These are phyloP conservation scores for Colletotrichum sp. DNA, from an alignment of 2,329 filamentous ascomycete genomes.

Conservation along the genomic window DNA sequence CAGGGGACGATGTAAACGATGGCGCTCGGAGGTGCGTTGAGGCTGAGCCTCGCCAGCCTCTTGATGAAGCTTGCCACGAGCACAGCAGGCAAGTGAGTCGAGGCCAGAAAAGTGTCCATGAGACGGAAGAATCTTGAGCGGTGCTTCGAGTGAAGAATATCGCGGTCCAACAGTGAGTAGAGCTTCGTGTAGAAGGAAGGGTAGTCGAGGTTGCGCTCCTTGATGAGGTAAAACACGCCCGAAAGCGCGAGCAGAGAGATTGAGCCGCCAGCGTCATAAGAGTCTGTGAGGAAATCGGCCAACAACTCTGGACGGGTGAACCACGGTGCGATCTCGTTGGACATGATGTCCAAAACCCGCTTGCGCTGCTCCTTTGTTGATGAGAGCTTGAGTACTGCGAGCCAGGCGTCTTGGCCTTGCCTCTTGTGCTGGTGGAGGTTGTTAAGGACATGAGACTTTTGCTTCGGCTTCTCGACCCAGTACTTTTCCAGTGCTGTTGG, in stretches of 20 bases:
- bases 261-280: conserved; percentile 85
- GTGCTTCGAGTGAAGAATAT: conserved; percentile 91
- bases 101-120: conserved; percentile 87
- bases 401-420: conserved; percentile 85
- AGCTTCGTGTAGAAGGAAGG: conserved; percentile 92
- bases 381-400: conserved; percentile 73
- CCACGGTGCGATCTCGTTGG: conserved; percentile 83
- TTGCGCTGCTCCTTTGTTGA: conserved; percentile 80
- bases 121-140: conserved; percentile 92
- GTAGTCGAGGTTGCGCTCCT: conserved; percentile 93
- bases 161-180: conserved; percentile 87
- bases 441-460: conserved; percentile 69
- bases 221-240: conserved; percentile 93
- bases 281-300: conserved; percentile 96
- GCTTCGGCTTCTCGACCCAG: conserved; percentile 68
- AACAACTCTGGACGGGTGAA: conserved; percentile 87
- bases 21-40: conserved; percentile 89
- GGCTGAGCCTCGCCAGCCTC: conserved; percentile 79
- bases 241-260: conserved; percentile 88
- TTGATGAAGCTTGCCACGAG: conserved; percentile 97
- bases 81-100: conserved; percentile 88
- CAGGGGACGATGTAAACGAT: conserved; percentile 90
- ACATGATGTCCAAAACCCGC: conserved; percentile 75
- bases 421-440: conserved; percentile 76
- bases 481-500: conserved; percentile 75